phyloP scores from a whole-genome alignment of 192 early-diverging fungal genomes.

The Thamnidium elegans region DNA sequence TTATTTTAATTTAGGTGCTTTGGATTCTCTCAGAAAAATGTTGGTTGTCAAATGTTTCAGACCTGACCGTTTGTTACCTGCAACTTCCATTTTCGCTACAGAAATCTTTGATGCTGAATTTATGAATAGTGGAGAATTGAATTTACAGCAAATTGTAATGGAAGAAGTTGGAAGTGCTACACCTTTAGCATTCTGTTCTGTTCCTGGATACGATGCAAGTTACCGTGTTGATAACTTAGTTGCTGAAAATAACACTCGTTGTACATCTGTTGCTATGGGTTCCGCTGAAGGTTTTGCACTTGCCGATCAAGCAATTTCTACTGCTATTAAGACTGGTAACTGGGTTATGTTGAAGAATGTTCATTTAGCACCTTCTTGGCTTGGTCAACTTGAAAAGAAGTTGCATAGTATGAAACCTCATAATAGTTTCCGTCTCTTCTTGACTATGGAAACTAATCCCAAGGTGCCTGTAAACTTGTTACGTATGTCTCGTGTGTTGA shows the following conservation, averaged over 20 bases:
- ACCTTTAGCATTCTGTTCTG: conserved; percentile 89
- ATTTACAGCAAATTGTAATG: conserved; percentile 63
- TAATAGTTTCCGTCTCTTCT: conserved; percentile 87
- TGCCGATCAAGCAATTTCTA: conserved; percentile 87
- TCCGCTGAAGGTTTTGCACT: conserved; percentile 88
- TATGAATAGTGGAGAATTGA: conserved; percentile 57
- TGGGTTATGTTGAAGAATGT: conserved; percentile 99
- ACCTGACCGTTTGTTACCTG: conserved; percentile 83
- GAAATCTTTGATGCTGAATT: conserved; percentile 65
- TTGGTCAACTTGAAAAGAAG: conserved; percentile 93
- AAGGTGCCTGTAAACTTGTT: conserved; percentile 91
- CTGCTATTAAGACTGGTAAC: conserved; percentile 75
- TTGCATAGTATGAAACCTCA: conserved; percentile 84
- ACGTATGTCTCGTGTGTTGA: conserved; percentile 82
- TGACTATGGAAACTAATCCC: conserved; percentile 98
- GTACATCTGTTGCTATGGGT: conserved; percentile 95
- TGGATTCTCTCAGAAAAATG: conserved; percentile 71
- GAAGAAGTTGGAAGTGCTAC: conserved; percentile 71
- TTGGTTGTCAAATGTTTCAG: conserved; percentile 82
- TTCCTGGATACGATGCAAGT: conserved; percentile 94
- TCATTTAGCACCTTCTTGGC: conserved; percentile 93
- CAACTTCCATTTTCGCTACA: conserved; percentile 67
- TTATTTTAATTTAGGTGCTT: conserved; percentile 31
- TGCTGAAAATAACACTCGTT: conserved; percentile 48
- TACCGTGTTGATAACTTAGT: conserved; percentile 92